Evolutionary conservation across 1,284 basidiomycete species (phyloP).

Genomic region (Omphalotus olearius): DNA sequence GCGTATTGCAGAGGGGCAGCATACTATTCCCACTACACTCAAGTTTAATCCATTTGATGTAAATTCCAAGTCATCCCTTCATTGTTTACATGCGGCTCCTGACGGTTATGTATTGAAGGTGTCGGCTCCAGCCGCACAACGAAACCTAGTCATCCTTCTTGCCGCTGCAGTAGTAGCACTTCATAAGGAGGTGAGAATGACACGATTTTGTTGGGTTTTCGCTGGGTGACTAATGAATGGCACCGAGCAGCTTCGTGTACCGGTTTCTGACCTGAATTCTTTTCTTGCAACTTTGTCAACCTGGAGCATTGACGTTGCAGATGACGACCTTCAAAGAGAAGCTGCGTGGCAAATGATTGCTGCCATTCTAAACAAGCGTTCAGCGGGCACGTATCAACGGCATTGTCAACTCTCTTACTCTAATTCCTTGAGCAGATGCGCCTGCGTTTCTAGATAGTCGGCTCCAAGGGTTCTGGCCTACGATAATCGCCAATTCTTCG

Average conservation of each 20-base stretch:
- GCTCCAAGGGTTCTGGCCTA: constrained; percentile 42
- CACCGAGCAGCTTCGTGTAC: constrained; percentile 41
- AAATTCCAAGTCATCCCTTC: neutral
- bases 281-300: constrained; percentile 52
- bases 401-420: neutral
- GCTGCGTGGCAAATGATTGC: constrained; percentile 61
- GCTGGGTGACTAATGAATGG: neutral
- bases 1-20: constrained; percentile 51
- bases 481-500: constrained; percentile 33
- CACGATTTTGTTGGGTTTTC: no score
- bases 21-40: constrained; percentile 35
- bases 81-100: no score
- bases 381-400: constrained; percentile 43
- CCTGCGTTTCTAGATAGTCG: constrained; percentile 39
- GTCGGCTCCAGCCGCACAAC: constrained; percentile 43
- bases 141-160: constrained; percentile 64
- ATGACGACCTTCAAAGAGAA: constrained; percentile 53
- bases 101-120: constrained; percentile 28
- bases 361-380: constrained; percentile 74
- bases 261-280: constrained; percentile 39
- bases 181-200: constrained; percentile 58
- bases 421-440: constrained; percentile 36
- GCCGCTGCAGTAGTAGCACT: constrained; percentile 61
- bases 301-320: constrained; percentile 53
- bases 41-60: constrained; percentile 48